Base-by-base conservation (phyloP, 2,329 filamentous ascomycete species). In the Botrytis porri region DNA sequence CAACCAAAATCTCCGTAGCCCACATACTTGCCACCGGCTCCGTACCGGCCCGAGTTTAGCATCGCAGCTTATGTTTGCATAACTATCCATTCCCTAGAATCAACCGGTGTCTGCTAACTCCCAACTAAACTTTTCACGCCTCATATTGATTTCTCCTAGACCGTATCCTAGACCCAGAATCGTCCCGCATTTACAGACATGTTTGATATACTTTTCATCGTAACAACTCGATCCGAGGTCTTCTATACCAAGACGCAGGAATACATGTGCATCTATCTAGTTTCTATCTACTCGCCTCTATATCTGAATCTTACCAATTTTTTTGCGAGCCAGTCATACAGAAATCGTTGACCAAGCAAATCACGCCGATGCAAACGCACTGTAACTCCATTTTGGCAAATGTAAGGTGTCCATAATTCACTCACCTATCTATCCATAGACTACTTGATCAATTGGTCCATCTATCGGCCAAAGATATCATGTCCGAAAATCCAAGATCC, bases 221-320 rank as follows among this genome's bases (percentile, higher is more conserved):
- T 32, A 25, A 22, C 25, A 67, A 57, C 48, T 57, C 65, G 65
- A 67, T 67, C 48, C 65, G 65, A 67, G 65, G 48, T 39, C 25
- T 39, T 67, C 35, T 67, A 67, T 57, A 57, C 35, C 9, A 32
- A 41, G 65, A 7, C 10, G 16, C 16, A 22, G n/a, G 22, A 41
- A 16, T 29, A 39, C 20, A 67, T 39, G 65, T 32, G 35, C 48
- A 41, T 41, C 35, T 41, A 67, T 67, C 65, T 8, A 57, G 14
- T 29, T 18, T 48, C 62, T 35, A 64, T 12, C 61, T 22, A 64
- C 41, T 39, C 41, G 10, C 25, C 39, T 16, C 6, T 65, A 43
- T 35, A 65, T 65, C 43, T 35, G 16, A 54, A 41, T 54, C 45
- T 54, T 39, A 54, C 45, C 10, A n/a, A 14, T 22, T 43, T 66